Base-by-base conservation (phyloP, 768 basidiomycete species). In the Trametes cingulata region DNA sequence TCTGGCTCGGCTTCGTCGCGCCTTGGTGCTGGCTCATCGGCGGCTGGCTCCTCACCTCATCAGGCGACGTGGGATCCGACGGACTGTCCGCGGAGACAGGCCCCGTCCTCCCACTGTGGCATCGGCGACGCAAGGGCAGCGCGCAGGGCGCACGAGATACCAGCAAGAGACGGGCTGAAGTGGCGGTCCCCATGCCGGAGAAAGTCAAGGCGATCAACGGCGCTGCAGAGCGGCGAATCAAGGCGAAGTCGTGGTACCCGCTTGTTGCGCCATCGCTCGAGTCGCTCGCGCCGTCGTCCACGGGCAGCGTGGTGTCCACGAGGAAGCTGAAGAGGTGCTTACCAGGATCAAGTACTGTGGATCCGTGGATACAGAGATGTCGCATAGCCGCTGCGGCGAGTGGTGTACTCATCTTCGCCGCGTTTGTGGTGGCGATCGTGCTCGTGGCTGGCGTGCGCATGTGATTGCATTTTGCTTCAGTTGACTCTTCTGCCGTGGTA, bases 11-110 rank as follows among this genome's bases (percentile, higher is more conserved):
- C 3, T 91, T 91, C 65, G 57, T 89, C 47, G 85, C 81, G 46
- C 89, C 89, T 0, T 82, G 87, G 72, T 80, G 89, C 52, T 91
- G 89, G 89, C 78, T 91, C 45, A 77, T 90, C 14, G 89, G 88
- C 0, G 89, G 89, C 4, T 91, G 89, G 89, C 81, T 87, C 27
- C 69, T 80, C 56, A 69, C 83, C 77, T 59, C 76, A 77, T 70
- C 71, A 68, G 66, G 69, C 62, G 35, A 72, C 69, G 55, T 73
- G 70, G 68, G 75, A 76, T 77, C 75, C 69, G 70, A 76, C 74
- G 61, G 64, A 58, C 78, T 72, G 58, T 27, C 37, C 9, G 75
- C 57, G 45, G 56, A 55, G 33, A 37, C 73, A 53, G 65, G 49
- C 47, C 62, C 67, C 8, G 58, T 59, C 25, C 52, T 62, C 35